Conservation (phyloP, 345 rosid species). For the Erodium maritimum region DNA sequence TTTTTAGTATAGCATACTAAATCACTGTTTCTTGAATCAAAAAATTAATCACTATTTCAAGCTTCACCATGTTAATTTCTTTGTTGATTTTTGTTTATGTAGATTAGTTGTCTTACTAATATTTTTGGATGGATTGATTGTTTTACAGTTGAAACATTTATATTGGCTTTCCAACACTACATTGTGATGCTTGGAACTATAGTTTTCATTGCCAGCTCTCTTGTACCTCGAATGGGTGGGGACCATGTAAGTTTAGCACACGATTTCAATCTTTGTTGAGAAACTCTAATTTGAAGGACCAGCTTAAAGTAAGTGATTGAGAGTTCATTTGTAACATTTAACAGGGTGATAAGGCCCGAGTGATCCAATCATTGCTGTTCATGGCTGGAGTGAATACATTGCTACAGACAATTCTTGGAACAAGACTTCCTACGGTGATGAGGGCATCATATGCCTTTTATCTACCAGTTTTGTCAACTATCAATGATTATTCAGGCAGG, state of each 20-base stretch:
- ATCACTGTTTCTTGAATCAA: no score
- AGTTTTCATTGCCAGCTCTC: conserved; percentile 48
- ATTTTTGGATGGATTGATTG: not conserved
- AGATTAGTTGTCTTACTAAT: not conserved
- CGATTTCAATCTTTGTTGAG: not conserved
- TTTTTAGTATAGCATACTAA: not conserved
- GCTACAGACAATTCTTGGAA: conserved; percentile 72
- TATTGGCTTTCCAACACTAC: conserved; percentile 89
- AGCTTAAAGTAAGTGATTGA: not conserved
- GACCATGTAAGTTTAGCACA: conserved; percentile 37
- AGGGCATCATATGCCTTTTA: conserved; percentile 68
- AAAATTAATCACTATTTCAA: no score
- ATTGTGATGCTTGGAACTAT: conserved; percentile 84
- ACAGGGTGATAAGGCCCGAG: conserved; percentile 87
- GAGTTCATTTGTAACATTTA: not conserved
- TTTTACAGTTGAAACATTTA: conserved; percentile 51
- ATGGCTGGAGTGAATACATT: conserved; percentile 90
- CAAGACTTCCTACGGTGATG: conserved; percentile 96
- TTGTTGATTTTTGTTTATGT: not conserved
- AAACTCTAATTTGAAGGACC: not conserved
- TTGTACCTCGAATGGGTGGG: conserved; percentile 88
- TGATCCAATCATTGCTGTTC: conserved; percentile 67
- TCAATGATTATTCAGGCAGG: conserved; percentile 50
- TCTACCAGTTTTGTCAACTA: conserved; percentile 65
- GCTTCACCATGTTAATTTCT: no score